Base-by-base conservation (phyloP, 1,284 basidiomycete species). In the Sphaerobolus stellatus region DNA sequence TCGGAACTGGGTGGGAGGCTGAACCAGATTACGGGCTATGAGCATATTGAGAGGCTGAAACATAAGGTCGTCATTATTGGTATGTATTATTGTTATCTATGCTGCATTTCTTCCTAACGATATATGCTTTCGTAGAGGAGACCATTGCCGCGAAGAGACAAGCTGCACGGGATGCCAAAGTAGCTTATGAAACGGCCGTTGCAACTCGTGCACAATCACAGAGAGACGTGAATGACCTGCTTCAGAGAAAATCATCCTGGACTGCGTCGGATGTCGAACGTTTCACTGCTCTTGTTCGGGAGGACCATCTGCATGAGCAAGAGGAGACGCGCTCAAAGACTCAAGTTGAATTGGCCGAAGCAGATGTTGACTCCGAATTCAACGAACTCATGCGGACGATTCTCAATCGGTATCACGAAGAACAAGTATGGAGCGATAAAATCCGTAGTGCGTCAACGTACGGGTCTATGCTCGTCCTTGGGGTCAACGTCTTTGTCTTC, bases 401-500 rank as follows among this genome's bases (percentile, higher is more conserved):
- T 63, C 79, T 98, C 54, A 84, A 70, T 48, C 65, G 57, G 11
- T 98, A 98, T 68, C 94, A 98, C 72, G 94, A 97, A 71, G 94
- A 97, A 68, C 94, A 98, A 69, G 85, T 96, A 5, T 98, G 94
- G 94, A 93, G 90, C 57, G 94, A 98, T 76, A 98, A 98, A 75
- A 96, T 98, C 59, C 83, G 94, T 38, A 92, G 90, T 61, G 88
- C 91, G 40, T 91, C 90, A 53, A 96, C 94, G 5, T 96, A 95
- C 68, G 93, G 92, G 1, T 88, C 86, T 44, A 75, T 97, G 56
- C 86, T 84, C 2, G 93, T 84, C 46, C 79, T 97, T 20, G 86
- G 84, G 9, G 80, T 94, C 58, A 98, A 98, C 71, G 72, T 97
- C 70, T 61, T 90, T 47, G 89, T 98, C 38, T 98, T 98, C 68